Evolutionary conservation across 768 basidiomycete genomes (phyloP).

Genomic region (Rhizopogon roseolus): DNA sequence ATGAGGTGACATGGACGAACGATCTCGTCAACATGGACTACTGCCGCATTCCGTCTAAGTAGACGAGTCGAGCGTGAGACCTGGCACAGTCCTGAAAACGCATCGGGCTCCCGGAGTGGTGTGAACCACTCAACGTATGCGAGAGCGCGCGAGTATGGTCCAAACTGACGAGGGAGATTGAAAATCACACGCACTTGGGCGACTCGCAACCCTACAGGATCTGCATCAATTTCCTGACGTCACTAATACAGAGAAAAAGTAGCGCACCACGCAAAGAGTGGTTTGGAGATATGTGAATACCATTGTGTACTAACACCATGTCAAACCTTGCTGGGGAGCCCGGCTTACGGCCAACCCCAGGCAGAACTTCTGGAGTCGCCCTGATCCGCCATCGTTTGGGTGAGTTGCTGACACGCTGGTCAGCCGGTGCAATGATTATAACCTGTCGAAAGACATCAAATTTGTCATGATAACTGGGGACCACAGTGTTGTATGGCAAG

Average conservation of each 20-base stretch:
- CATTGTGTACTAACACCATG: background rate
- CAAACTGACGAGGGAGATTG: slow-evolving; percentile 5
- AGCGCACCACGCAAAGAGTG: no score
- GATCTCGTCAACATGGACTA: background rate
- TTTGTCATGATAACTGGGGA: background rate
- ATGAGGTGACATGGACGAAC: slow-evolving; percentile 3
- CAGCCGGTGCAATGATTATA: background rate
- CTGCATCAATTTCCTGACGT: background rate
- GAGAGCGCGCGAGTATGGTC: slow-evolving; percentile 4
- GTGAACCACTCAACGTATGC: slow-evolving; percentile 24
- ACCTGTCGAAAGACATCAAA: slow-evolving; percentile 3
- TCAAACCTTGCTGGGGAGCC: background rate
- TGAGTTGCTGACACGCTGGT: background rate
- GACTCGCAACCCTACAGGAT: slow-evolving; percentile 4
- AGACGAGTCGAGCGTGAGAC: slow-evolving; percentile 3
- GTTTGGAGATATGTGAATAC: background rate
- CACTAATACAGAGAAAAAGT: no score
- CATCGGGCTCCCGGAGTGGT: slow-evolving; percentile 2
- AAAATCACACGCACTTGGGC: slow-evolving; percentile 11
- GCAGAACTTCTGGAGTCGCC: background rate
- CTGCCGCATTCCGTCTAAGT: background rate
- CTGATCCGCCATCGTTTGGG: background rate
- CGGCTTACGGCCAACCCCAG: background rate
- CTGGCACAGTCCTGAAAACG: background rate
- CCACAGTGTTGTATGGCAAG: background rate